Evolutionary conservation across 2,329 filamentous ascomycete genomes (phyloP).

Genomic region (Mollisia scopiformis): DNA sequence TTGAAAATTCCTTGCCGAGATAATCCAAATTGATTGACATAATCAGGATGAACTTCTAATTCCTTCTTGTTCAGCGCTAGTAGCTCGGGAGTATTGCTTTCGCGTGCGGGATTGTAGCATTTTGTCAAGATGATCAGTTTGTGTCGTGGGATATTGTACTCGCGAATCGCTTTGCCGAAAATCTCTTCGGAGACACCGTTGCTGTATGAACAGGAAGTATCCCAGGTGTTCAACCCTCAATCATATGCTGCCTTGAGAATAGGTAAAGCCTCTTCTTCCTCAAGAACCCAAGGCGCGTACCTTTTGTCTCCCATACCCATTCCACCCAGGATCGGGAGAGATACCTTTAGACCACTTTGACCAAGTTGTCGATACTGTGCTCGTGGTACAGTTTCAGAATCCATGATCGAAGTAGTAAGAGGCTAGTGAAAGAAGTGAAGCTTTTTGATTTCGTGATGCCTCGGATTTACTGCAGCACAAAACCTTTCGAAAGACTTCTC

Average conservation of each 20-base stretch:
- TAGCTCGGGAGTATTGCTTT: constrained; percentile 50
- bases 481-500: too few species aligned
- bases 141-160: constrained; percentile 58
- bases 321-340: constrained; percentile 64
- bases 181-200: constrained; percentile 58
- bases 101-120: too few species aligned
- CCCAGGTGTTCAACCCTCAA: constrained; percentile 63
- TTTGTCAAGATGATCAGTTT: constrained; percentile 63
- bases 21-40: constrained; percentile 54
- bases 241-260: constrained; percentile 67
- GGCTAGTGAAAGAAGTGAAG: too few species aligned
- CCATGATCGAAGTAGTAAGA: too few species aligned
- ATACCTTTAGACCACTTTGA: constrained; percentile 65
- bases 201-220: constrained; percentile 57
- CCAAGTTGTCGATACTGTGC: constrained; percentile 57
- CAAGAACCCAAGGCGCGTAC: constrained; percentile 57
- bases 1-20: constrained; percentile 68
- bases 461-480: too few species aligned
- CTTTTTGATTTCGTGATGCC: too few species aligned
- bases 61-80: constrained; percentile 49
- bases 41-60: constrained; percentile 50
- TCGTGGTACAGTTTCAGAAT: too few species aligned
- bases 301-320: constrained; percentile 62
- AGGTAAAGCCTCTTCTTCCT: constrained; percentile 60
- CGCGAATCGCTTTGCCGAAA: constrained; percentile 61